Base-by-base conservation (phyloP, 176 grass and related monocot genomes). In the Carex pumila region DNA sequence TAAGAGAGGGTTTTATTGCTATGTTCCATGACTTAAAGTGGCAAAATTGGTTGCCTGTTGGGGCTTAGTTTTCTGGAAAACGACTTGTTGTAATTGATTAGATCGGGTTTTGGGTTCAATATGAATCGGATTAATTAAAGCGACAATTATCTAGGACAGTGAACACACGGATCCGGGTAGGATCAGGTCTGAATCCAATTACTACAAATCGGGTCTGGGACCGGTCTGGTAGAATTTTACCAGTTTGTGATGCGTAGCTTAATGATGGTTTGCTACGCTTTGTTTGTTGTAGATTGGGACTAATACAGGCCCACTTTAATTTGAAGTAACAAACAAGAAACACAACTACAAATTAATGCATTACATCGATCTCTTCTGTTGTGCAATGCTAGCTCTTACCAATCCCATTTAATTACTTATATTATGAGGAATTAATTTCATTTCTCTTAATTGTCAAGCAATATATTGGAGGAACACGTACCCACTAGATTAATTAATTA, bases 311-410 rank as follows among this genome's bases (percentile, higher is more conserved):
- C 36, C 58, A 65, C 80, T 49, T 82, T n/a, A n/a, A n/a, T n/a
- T 41, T 82, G 80, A 82, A 82, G 80, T 82, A 52, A 49, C 30
- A 64, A 82, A 61, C 60, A 82, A 82, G 60, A 64, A 82, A 82
- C 43, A 65, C 56, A 65, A 81, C 10, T 52, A 60, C 25, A 18
- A 4, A n/a, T n/a, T n/a, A n/a, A 30, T 25, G 25, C 54, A 54
- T 57, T 76, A 50, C 1, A 9, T 54, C n/a, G n/a, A n/a, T n/a
- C 31, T 66, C 14, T 15, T 22, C 19, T 36, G 5, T 80, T 61
- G 14, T 37, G 52, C 0, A 36, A 80, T 80, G 7, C 17, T 25
- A 25, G 25, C 25, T 5, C 17, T 29, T 21, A 61, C 36, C 14
- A 18, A 3, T 61, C 58, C 77, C 32, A 80, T 61, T 80, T 21